These are phyloP conservation scores for Edaphochlamys debaryana DNA, from an alignment of 139 green algal genomes.

Conservation along the genomic window DNA sequence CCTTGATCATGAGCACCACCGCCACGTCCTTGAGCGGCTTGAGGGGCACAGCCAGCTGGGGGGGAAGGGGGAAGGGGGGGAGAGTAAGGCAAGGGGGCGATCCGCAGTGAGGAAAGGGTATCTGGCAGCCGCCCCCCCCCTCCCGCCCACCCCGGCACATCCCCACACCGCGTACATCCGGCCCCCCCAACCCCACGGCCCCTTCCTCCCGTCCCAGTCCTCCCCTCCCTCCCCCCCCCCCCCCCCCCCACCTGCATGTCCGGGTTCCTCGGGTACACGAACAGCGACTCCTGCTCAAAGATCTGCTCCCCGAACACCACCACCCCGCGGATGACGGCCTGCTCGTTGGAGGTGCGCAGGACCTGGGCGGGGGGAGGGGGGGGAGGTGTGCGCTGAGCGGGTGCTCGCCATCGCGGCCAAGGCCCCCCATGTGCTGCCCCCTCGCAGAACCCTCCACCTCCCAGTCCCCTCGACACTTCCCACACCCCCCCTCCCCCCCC, in stretches of 20 bases:
- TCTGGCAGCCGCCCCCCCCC: too few relatives aligned
- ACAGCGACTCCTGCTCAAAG: slow-evolving; percentile 51
- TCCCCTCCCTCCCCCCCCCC: too few relatives aligned
- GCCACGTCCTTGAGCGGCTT: slow-evolving; percentile 61
- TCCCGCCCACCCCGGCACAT: too few relatives aligned
- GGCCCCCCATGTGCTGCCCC: too few relatives aligned
- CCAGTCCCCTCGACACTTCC: too few relatives aligned
- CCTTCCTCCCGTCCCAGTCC: too few relatives aligned
- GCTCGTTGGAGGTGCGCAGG: slow-evolving; percentile 64
- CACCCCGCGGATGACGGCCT: slow-evolving; percentile 63
- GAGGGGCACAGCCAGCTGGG: slow-evolving; percentile 57
- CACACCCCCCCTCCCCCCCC: too few relatives aligned
- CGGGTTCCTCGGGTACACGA: slow-evolving; percentile 48
- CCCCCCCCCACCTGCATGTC: neutral
- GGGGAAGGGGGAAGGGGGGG: neutral
- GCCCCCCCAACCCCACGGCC: too few relatives aligned
- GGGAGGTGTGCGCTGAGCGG: neutral
- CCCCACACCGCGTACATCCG: too few relatives aligned
- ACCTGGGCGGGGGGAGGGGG: slow-evolving; percentile 4
- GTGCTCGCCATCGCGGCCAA: too few relatives aligned
- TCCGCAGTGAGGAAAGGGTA: neutral
- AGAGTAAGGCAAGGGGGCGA: neutral
- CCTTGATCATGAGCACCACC: slow-evolving; percentile 71
- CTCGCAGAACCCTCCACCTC: too few relatives aligned
- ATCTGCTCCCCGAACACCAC: slow-evolving; percentile 77